Conservation (phyloP, 192 early-diverging fungal genomes). For the Backusella luteola region DNA sequence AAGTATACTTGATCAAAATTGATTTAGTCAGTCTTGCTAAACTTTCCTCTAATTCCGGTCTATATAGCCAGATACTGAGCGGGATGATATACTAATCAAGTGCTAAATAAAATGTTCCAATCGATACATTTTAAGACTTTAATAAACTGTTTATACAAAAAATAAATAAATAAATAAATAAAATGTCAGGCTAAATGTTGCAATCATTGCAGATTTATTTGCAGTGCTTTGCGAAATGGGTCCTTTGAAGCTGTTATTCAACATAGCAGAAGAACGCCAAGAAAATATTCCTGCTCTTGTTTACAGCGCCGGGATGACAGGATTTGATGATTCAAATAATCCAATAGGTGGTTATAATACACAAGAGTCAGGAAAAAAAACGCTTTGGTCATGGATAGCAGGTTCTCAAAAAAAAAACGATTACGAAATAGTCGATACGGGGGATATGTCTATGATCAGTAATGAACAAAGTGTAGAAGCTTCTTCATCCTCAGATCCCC, state of each 20-base stretch:
- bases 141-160: no score
- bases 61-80: no score
- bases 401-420: neutral
- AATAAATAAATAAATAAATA: no score
- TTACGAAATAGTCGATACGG: neutral
- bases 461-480: neutral
- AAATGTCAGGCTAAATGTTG: neutral
- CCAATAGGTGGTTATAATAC: neutral
- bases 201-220: constrained; percentile 55
- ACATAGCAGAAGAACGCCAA: constrained; percentile 60
- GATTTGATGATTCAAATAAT: neutral
- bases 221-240: constrained; percentile 80
- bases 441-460: neutral
- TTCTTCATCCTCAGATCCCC: neutral
- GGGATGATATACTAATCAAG: no score
- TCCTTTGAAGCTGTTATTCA: constrained; percentile 69
- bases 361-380: neutral
- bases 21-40: no score
- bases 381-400: neutral
- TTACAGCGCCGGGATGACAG: constrained; percentile 47
- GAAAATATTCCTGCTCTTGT: constrained; percentile 69
- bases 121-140: no score
- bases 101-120: no score
- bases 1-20: no score
- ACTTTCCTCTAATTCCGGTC: no score